Base-by-base conservation (phyloP, 108 stramenopile genomes). In the Thalassiosira profunda region DNA sequence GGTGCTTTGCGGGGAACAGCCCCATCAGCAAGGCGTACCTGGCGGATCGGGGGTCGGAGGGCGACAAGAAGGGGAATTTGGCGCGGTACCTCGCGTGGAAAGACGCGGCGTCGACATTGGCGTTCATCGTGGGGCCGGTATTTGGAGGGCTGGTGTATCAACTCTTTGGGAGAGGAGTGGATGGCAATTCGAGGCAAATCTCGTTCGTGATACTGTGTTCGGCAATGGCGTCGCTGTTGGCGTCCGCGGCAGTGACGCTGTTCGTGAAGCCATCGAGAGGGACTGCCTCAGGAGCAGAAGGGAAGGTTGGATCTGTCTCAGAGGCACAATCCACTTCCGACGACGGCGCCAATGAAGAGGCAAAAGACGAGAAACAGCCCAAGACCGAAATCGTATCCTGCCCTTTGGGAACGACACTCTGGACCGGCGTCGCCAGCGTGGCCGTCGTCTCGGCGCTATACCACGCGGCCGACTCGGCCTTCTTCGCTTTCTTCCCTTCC, bases 11-110 rank as follows among this genome's bases (percentile, higher is more conserved):
- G 3, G 91, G 91, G 3, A 76, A 74, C 45, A 64, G 73, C 37
- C 91, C 91, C n/a, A 85, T 92, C 2, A 67, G 80, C 36, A 92
- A 92, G 67, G 91, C 91, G 10, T 92, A 82, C 72, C 63, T 92
- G 70, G 88, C 91, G 10, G 91, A 92, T 69, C 63, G 74, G 25
- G 86, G 83, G 48, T 71, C 76, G 38, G 77, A 75, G 45, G 53
- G 53, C 11, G 63, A 70, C 20, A 44, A 30, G 33, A 44, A 30
- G 33, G 43, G 29, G 25, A 62, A 80, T 24, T 55, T 80, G 47
- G 53, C 69, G 11, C 70, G 64, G 26, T 87, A 85, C 52, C 64
- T 92, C 57, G 86, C 86, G 21, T 84, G 78, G 81, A 81, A 80
- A 42, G 91, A 92, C 72, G 91, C 91, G 5, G 74, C 88, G 7